These are phyloP conservation scores for Pythium phragmiticola DNA, from an alignment of 352 stramenopile genomes.

Conservation along the genomic window DNA sequence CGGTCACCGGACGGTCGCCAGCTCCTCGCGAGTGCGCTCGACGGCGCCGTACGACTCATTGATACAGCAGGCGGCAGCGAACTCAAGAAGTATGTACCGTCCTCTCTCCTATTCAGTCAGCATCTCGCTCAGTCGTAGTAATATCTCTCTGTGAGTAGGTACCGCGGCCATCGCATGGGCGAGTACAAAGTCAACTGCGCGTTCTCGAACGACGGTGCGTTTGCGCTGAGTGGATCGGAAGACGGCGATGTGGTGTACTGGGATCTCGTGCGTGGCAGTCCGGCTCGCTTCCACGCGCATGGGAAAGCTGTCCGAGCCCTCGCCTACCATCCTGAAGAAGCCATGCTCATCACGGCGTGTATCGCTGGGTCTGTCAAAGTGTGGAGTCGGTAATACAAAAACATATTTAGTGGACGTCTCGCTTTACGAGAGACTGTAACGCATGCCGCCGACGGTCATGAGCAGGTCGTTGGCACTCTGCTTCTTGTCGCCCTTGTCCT, in stretches of 20 bases:
- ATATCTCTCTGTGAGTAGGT: conserved; percentile 31
- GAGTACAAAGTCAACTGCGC: conserved; percentile 70
- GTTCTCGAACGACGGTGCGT: conserved; percentile 66
- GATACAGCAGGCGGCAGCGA: conserved; percentile 63
- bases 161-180: conserved; percentile 57
- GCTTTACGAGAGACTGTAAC: conserved; percentile 81
- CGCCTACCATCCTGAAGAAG: conserved; percentile 56
- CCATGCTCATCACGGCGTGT: conserved; percentile 65
- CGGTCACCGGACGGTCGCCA: conserved; percentile 73
- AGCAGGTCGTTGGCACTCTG: conserved; percentile 77
- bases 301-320: conserved; percentile 60
- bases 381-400: conserved; percentile 30
- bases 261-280: conserved; percentile 48
- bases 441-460: conserved; percentile 82
- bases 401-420: conserved; percentile 4
- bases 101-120: neutral
- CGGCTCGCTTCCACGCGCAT: conserved; percentile 54
- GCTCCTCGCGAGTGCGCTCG: conserved; percentile 74
- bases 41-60: conserved; percentile 73
- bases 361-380: conserved; percentile 72
- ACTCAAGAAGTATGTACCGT: conserved; percentile 57
- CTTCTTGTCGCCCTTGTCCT: conserved; percentile 56
- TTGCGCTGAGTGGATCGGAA: conserved; percentile 74
- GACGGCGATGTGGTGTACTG: conserved; percentile 67
- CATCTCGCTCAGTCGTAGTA: conserved; percentile 3